phyloP scores from a whole-genome alignment of 139 green algal genomes.

The Chlamydomonas incerta region DNA sequence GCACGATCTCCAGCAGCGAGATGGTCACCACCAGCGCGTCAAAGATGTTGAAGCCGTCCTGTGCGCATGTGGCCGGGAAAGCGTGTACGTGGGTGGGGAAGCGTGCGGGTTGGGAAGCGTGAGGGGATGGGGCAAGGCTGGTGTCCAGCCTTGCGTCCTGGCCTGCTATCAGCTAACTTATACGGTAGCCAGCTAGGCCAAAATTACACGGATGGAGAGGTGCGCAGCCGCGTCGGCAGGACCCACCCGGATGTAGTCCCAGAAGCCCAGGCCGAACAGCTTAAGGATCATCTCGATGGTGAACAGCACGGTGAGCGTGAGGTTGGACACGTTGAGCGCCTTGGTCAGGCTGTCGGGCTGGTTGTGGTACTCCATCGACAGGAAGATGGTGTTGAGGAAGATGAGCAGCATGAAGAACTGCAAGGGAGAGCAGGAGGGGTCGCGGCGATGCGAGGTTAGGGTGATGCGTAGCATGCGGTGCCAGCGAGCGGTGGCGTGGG shows the following conservation, averaged over 20 bases:
- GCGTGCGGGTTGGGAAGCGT: conserved; percentile 38
- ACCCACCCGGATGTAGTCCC: conserved; percentile 28
- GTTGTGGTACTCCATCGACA: conserved; percentile 74
- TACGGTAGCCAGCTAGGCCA: too few relatives aligned
- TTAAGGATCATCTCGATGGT: conserved; percentile 77
- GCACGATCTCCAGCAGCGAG: conserved; percentile 53
- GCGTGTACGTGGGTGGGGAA: too few relatives aligned
- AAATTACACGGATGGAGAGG: too few relatives aligned
- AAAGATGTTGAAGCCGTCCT: conserved; percentile 84
- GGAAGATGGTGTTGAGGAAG: conserved; percentile 77
- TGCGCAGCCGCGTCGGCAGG: too few relatives aligned
- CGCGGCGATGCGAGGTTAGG: too few relatives aligned
- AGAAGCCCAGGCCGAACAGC: conserved; percentile 60
- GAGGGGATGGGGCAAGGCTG: neutral
- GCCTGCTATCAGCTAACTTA: too few relatives aligned
- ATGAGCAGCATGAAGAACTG: conserved; percentile 73
- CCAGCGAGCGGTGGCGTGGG: too few relatives aligned
- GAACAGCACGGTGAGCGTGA: conserved; percentile 78
- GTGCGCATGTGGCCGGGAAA: too few relatives aligned
- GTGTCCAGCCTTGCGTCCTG: too few relatives aligned
- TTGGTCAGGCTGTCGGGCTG: conserved; percentile 50
- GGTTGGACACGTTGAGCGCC: conserved; percentile 51
- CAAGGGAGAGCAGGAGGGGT: neutral
- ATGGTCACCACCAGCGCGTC: conserved; percentile 74
- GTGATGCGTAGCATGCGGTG: too few relatives aligned